A percentile compares a stretch with the other conserved stretches of the same genome.
Evolutionary conservation across 306 rosid species (phyloP).

Genomic region (Vigna trinervia): DNA sequence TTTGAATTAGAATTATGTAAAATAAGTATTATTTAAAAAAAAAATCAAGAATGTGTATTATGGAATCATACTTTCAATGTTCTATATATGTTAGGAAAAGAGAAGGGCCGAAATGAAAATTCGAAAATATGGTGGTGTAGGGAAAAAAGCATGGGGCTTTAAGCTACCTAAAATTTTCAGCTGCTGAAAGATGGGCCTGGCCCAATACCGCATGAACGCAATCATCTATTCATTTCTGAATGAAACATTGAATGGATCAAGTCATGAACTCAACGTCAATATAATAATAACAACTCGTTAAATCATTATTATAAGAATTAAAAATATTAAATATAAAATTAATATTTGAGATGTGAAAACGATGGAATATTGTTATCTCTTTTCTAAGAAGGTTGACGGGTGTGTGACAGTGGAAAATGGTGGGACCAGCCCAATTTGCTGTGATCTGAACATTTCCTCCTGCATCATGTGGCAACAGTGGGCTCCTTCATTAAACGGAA

Average conservation of each 20-base stretch:
- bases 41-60: too few species aligned
- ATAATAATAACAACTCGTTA: neutral
- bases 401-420: neutral
- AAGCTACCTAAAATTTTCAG: neutral
- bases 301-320: neutral
- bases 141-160: too few species aligned
- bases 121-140: too few species aligned
- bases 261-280: neutral
- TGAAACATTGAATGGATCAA: neutral
- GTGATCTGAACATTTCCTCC: constrained; percentile 18
- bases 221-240: neutral
- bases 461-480: constrained; percentile 32
- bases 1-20: neutral
- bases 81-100: too few species aligned
- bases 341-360: too few species aligned
- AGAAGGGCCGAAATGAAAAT: too few species aligned
- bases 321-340: neutral
- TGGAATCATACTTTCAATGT: too few species aligned
- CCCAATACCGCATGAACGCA: constrained; percentile 34
- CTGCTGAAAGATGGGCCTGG: constrained; percentile 19
- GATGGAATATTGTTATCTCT: too few species aligned
- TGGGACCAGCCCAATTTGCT: constrained; percentile 43
- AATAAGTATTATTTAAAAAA: too few species aligned
- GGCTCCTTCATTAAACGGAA: constrained; percentile 29
- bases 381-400: neutral